Evolutionary conservation across 2,329 filamentous ascomycete genomes (phyloP).

Genomic region (Hypoxylon sp.): DNA sequence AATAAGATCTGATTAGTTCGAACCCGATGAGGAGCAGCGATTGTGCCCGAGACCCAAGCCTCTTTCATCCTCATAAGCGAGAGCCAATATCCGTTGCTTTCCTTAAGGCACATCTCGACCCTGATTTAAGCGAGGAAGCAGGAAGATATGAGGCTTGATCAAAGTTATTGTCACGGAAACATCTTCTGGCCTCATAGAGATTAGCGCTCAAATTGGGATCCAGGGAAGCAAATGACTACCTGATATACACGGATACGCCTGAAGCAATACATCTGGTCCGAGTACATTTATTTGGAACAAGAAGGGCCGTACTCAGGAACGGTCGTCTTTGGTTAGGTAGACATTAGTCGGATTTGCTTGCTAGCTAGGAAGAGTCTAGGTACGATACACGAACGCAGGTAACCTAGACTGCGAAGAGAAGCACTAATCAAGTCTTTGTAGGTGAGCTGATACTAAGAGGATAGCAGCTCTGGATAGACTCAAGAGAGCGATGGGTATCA

Average conservation of each 20-base stretch:
- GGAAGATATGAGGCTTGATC: neutral
- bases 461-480: conserved; percentile 7
- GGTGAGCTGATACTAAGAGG: conserved; percentile 1
- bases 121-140: neutral
- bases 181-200: neutral
- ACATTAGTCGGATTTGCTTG: neutral
- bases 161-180: neutral
- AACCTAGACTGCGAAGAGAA: conserved; percentile 12
- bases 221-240: neutral
- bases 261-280: neutral
- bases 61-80: no score
- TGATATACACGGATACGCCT: neutral
- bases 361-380: neutral
- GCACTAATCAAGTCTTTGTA: conserved; percentile 8
- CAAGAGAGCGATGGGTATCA: conserved; percentile 34
- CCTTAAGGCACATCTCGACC: no score
- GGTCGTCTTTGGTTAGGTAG: neutral
- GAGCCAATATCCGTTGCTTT: no score
- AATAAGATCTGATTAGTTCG: no score
- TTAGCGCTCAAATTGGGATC: neutral
- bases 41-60: no score
- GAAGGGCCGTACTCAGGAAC: neutral
- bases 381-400: conserved; percentile 4
- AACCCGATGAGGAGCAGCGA: no score
- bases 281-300: neutral